These are phyloP conservation scores for Herpotrichia juniperi DNA, from an alignment of 2,329 filamentous ascomycete genomes.

Conservation along the genomic window DNA sequence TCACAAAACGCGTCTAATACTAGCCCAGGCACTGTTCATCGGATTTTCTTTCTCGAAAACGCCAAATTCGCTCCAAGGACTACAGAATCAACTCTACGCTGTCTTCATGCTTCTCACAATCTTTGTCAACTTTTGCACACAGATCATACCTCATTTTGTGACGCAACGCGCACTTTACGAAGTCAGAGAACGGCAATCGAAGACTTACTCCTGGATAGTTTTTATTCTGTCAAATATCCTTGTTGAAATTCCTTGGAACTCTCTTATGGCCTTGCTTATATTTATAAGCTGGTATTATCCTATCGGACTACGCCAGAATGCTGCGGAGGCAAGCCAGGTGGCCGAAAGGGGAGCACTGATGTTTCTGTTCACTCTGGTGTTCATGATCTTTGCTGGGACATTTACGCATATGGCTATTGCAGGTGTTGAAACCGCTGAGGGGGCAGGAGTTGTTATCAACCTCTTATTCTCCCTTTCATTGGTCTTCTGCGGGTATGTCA, in stretches of 20 bases:
- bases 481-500: conserved; percentile 10
- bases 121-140: conserved; percentile 26
- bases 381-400: conserved; percentile 13
- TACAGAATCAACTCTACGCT: conserved; percentile 29
- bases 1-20: no score
- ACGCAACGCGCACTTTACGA: conserved; percentile 12
- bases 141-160: conserved; percentile 16
- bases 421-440: conserved; percentile 4
- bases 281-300: conserved; percentile 19
- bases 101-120: conserved; percentile 27
- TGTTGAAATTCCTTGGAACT: conserved; percentile 12
- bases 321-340: conserved; percentile 14
- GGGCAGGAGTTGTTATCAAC: conserved; percentile 67
- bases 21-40: conserved; percentile 26
- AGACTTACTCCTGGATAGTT: conserved; percentile 38
- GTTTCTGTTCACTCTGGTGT: conserved; percentile 10
- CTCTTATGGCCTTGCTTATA: conserved; percentile 4
- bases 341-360: conserved; percentile 3
- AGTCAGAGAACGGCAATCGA: conserved; percentile 14
- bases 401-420: conserved; percentile 61
- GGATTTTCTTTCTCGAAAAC: conserved; percentile 67
- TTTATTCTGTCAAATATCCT: conserved; percentile 52
- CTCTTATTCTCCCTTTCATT: conserved; percentile 9
- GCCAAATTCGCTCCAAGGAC: conserved; percentile 22
- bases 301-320: conserved; percentile 9